These are phyloP conservation scores for Alternaria gansuensis DNA, from an alignment of 2,329 filamentous ascomycete species.

Conservation along the genomic window DNA sequence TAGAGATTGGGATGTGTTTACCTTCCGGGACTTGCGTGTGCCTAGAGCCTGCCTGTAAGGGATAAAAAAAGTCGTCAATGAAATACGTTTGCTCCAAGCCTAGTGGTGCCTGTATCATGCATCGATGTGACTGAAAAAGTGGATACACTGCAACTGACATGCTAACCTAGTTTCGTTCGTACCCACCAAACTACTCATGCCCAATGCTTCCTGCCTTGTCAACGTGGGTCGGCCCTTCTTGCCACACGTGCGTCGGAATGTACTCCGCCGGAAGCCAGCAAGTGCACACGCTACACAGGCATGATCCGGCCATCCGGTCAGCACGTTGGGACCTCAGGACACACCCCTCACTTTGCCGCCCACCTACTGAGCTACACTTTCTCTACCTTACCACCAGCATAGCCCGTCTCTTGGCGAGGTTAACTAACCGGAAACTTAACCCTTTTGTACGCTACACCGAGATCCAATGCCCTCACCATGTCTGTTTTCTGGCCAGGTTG, in stretches of 20 bases:
- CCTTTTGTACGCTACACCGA: not conserved
- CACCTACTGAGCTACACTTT: not conserved
- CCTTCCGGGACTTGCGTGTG: slow-evolving; percentile 3
- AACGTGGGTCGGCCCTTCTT: slow-evolving; percentile 8
- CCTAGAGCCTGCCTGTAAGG: slow-evolving; percentile 6
- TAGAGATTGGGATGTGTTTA: slow-evolving; percentile 2
- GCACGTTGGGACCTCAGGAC: slow-evolving; percentile 1
- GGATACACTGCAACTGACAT: slow-evolving; percentile 1
- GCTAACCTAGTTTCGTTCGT: slow-evolving; percentile 3
- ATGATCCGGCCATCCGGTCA: slow-evolving; percentile 2
- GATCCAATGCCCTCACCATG: no score
- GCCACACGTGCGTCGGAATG: slow-evolving; percentile 4
- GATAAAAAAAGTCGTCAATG: slow-evolving; percentile 6
- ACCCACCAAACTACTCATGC: slow-evolving; percentile 6
- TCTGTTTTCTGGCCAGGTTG: no score
- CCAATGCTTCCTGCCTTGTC: slow-evolving; percentile 1
- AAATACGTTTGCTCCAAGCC: slow-evolving; percentile 8
- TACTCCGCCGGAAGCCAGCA: slow-evolving; percentile 1
- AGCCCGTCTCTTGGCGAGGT: no score
- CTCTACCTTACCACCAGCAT: not conserved
- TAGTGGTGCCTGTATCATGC: slow-evolving; percentile 2
- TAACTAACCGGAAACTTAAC: not conserved
- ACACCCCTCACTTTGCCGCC: slow-evolving; percentile 6
- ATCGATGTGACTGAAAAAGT: slow-evolving; percentile 3
- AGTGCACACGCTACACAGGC: slow-evolving; percentile 4